Evolutionary conservation across 2,329 filamentous ascomycete genomes (phyloP), one percentile per base, ranked within the genome.

Genomic region (Whalleya microplaca): DNA sequence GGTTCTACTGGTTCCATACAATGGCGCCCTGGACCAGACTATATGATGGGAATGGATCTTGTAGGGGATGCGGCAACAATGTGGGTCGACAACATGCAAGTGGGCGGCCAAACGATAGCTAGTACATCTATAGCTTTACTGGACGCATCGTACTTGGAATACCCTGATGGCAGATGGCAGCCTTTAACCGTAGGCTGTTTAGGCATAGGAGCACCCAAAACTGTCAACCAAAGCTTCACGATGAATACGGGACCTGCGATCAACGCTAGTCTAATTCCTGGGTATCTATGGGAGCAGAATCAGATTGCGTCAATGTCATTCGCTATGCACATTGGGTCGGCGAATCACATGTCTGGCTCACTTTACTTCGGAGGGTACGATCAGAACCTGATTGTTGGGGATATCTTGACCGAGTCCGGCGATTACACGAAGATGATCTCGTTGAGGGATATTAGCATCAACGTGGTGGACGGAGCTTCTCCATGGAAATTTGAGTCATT

Each of bases 241-340:
- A 58, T 48, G 10, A 21, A 29, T 49, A n/a, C 2, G 14, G 58
- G 46, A 2, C 60, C 63, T 8, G 19, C 42, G 2, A 66, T 70
- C 51, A 72, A 73, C 42, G 68, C 69, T 21, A 73, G 67, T 58
- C 58, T 72, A 7, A 58, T 67, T 9, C 69, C 71, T 1, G 68
- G 70, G n/a, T 68, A 62, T 42, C 45, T 72, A 10, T 66, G 59
- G 52, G 43, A 51, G 6, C 44, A 67, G 1, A 46, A 63, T 1
- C 41, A 58, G 12, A 74, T 66, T 18, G 67, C 71, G 2, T 77
- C 75, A 1, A 76, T 74, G 55, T 77, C 74, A 0, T 78, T 73
- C 55, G 69, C 71, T 16, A 68, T 78, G 72, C 76, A 78, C 51
- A 75, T 79, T 19, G 76, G 76, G 4, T 74, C 75, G 0, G 73